Conservation (phyloP, 371 early-diverging fungal species). For the Lichtheimia corymbifera region DNA sequence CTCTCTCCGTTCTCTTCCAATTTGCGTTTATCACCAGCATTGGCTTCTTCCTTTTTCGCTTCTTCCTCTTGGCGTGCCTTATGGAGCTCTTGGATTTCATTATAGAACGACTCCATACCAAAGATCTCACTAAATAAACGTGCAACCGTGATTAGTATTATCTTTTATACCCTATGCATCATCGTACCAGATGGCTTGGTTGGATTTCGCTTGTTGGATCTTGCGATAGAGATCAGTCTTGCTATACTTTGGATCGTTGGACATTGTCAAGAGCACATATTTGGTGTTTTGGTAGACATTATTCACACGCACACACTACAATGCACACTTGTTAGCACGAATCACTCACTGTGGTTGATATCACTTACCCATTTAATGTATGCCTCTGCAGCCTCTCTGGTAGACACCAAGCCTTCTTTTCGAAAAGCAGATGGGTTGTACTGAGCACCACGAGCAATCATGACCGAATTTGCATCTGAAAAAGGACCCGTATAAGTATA, state of each 20-base stretch:
- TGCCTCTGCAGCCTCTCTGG: conserved; percentile 53
- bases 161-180: background rate
- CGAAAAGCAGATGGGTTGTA: conserved; percentile 84
- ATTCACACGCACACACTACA: conserved; percentile 57
- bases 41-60: background rate
- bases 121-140: conserved; percentile 30
- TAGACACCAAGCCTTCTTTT: conserved; percentile 58
- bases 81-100: conserved; percentile 30
- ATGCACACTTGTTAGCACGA: background rate
- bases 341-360: background rate
- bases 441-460: conserved; percentile 90
- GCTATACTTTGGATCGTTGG: conserved; percentile 57
- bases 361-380: conserved; percentile 66
- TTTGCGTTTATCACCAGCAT: conserved; percentile 4
- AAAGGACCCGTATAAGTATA: background rate
- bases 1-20: background rate
- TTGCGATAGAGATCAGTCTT: conserved; percentile 46
- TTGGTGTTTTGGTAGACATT: conserved; percentile 85
- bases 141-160: background rate
- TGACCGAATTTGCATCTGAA: conserved; percentile 67
- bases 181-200: conserved; percentile 47
- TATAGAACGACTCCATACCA: conserved; percentile 42
- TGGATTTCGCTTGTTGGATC: conserved; percentile 56
- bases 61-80: conserved; percentile 18
- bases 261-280: conserved; percentile 87